These are phyloP conservation scores for Neurospora tetrasperma DNA, from an alignment of 495 filamentous ascomycete genomes.

Conservation along the genomic window DNA sequence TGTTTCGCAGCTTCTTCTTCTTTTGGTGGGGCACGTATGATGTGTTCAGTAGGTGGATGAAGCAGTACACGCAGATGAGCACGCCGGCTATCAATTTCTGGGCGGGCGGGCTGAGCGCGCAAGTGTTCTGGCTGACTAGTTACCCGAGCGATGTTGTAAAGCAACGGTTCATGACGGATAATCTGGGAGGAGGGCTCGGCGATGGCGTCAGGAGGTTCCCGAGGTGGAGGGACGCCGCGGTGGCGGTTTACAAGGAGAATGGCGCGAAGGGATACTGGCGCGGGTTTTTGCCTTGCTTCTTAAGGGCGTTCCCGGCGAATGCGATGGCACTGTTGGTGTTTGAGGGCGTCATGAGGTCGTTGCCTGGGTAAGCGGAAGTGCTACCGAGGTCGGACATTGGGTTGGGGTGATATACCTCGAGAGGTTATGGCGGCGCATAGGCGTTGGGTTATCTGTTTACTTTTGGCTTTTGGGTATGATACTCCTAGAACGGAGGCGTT, in stretches of 20 bases:
- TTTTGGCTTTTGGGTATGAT: background rate
- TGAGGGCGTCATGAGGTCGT: conserved; percentile 77
- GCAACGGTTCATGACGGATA: conserved; percentile 95
- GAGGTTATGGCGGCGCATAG: background rate
- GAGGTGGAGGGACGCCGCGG: conserved; percentile 73
- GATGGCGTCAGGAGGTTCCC: conserved; percentile 61
- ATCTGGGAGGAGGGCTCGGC: conserved; percentile 56
- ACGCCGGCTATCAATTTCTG: conserved; percentile 86
- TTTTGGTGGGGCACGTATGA: conserved; percentile 97
- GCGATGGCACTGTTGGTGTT: conserved; percentile 88
- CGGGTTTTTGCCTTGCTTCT: conserved; percentile 85
- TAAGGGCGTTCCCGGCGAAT: conserved; percentile 94
- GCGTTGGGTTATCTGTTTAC: background rate
- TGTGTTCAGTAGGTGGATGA: conserved; percentile 58
- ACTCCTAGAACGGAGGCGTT: background rate
- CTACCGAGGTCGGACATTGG: background rate
- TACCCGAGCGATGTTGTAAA: conserved; percentile 96
- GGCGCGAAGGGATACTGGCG: conserved; percentile 82
- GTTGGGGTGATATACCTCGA: background rate
- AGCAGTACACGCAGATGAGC: conserved; percentile 56
- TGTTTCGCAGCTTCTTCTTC: conserved; percentile 92
- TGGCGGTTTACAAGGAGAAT: conserved; percentile 60
- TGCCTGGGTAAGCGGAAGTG: conserved; percentile 40
- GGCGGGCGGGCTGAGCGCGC: conserved; percentile 86
- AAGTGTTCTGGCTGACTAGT: conserved; percentile 84